Evolutionary conservation across 345 rosid species (phyloP), one percentile per base, ranked within the genome.

Genomic region (Theobroma cacao): DNA sequence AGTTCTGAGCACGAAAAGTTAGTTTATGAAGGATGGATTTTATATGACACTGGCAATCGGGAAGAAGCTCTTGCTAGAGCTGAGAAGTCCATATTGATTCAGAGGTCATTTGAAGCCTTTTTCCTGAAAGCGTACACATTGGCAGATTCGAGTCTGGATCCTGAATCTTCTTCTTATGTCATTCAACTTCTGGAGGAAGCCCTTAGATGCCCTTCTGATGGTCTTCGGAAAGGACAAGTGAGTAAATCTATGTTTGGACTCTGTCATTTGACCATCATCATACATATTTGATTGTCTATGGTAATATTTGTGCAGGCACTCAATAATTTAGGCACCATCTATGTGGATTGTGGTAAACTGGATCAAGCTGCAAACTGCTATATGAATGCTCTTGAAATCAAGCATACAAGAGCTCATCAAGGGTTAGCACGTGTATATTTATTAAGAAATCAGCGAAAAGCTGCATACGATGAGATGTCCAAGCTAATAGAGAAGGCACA

Each of bases 371-470:
- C 87, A 82, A 86, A 78, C 41, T 90, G 98, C 82, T 96, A 96
- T 72, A 89, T 63, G 77, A 94, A 84, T 61, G 99, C 99, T 61
- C 90, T 96, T 38, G 87, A 86, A 77, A 94, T 96, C 80, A 89
- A 89, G 87, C 98, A 96, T 74, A 89, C 98, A 20, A 91, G 99
- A 82, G 99, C 98, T 7, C 99, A 92, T 82, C 99, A 96, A 92
- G 99, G 99, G 22, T 80, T 96, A 78, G 98, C 98, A 1, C 97
- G 98, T 15, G 90, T 94, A 63, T 89, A 86, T 81, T 86, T 87
- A 77, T 80, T 94, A 72, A 90, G 82, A 82, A 88, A 86, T 78
- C 92, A 89, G 75, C 82, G 83, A 34, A 90, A 89, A 85, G 94
- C 94, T 80, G 98, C 99, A 0, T 87, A 84, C 48, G 92, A 92